phyloP scores from a whole-genome alignment of 2,329 filamentous ascomycete genomes.

The Aspergillus ruber region DNA sequence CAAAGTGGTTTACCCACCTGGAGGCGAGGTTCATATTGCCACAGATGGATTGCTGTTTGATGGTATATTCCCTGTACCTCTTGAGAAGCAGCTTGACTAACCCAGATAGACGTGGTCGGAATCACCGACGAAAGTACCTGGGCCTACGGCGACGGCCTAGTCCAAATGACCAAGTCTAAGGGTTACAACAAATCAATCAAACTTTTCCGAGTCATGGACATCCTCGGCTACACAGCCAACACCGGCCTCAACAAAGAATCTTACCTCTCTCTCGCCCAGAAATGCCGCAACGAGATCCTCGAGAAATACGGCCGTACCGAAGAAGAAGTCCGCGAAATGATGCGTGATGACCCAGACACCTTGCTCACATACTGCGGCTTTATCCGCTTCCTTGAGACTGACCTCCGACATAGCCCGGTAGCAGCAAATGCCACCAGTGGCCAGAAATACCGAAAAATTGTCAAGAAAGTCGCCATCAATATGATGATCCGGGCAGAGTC shows the following conservation, averaged over 20 bases:
- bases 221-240: too few species aligned
- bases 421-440: conserved; percentile 5
- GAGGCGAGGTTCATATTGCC: conserved; percentile 36
- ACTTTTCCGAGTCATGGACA: too few species aligned
- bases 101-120: conserved; percentile 30
- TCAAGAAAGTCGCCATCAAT: conserved; percentile 17
- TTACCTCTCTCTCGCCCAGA: too few species aligned
- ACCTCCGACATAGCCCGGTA: conserved; percentile 11
- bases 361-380: conserved; percentile 24
- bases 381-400: conserved; percentile 23
- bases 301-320: too few species aligned
- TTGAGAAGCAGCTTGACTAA: not conserved
- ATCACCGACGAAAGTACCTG: conserved; percentile 38
- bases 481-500: conserved; percentile 23
- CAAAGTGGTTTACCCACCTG: conserved; percentile 32
- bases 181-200: conserved; percentile 1
- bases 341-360: conserved; percentile 8
- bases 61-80: conserved; percentile 8
- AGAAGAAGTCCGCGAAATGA: too few species aligned
- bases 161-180: conserved; percentile 29
- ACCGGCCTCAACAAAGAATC: too few species aligned
- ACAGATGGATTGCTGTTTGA: conserved; percentile 42
- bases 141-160: conserved; percentile 34
- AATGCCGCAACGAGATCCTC: too few species aligned
- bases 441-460: not conserved